A percentile compares a stretch with the other conserved stretches of the same genome.
These are phyloP conservation scores for Bipolaris victoriae DNA, from an alignment of 2,329 filamentous ascomycete species.

Conservation along the genomic window DNA sequence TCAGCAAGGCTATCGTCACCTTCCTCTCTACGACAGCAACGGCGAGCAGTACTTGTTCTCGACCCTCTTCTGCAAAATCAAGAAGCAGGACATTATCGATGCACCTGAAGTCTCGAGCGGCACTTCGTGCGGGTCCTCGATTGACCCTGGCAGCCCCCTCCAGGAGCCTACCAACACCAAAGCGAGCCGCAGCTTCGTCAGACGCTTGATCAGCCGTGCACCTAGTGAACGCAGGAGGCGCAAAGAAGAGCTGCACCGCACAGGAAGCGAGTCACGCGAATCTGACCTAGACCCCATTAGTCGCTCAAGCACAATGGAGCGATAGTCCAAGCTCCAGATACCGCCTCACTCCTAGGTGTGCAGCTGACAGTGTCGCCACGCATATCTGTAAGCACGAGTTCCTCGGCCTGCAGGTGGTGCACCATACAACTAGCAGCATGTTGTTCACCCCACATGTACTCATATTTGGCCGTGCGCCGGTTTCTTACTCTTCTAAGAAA, in stretches of 20 bases:
- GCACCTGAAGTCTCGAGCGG: conserved; percentile 39
- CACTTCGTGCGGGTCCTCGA: conserved; percentile 34
- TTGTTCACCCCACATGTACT: conserved; percentile 24
- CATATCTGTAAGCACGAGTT: conserved; percentile 28
- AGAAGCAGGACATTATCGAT: conserved; percentile 62
- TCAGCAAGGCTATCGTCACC: conserved; percentile 88
- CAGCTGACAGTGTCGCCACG: conserved; percentile 31
- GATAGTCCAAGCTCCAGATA: conserved; percentile 27
- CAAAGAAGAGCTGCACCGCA: conserved; percentile 37
- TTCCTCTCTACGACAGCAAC: conserved; percentile 85
- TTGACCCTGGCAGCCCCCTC: conserved; percentile 37
- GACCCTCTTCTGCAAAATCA: conserved; percentile 88
- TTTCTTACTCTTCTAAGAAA: conserved; percentile 8
- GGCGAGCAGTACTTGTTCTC: conserved; percentile 96
- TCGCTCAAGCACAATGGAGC: conserved; percentile 47
- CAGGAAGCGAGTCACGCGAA: conserved; percentile 41
- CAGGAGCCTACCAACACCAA: conserved; percentile 43
- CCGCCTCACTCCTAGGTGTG: conserved; percentile 16
- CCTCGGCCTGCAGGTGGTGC: conserved; percentile 22
- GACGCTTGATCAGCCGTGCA: conserved; percentile 52
- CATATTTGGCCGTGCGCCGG: conserved; percentile 21
- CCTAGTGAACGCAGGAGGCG: conserved; percentile 52
- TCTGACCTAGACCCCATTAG: conserved; percentile 40
- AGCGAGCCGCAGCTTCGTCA: conserved; percentile 46
- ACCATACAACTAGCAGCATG: conserved; percentile 26